Conservation (phyloP, 2,329 filamentous ascomycete species). For the Trichophyton verrucosum region DNA sequence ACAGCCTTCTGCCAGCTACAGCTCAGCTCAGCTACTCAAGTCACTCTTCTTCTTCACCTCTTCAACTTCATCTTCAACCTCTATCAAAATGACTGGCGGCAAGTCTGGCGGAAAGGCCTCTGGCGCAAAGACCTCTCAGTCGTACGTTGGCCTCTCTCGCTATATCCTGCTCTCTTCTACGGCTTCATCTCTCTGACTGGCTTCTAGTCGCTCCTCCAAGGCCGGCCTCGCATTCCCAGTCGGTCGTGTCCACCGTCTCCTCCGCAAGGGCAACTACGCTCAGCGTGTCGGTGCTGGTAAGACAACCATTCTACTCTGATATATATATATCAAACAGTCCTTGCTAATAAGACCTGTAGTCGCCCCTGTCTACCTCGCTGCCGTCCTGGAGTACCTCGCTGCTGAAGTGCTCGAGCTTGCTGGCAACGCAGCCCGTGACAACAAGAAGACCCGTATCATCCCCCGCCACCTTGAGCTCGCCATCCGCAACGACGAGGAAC, state of each 20-base stretch:
- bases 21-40: conserved; percentile 11
- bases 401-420: conserved; percentile 13
- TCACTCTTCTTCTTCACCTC: conserved; percentile 18
- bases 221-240: conserved; percentile 98
- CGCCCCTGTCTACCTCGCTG: conserved; percentile 76
- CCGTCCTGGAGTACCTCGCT: conserved; percentile 12
- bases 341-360: conserved; percentile 26
- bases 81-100: conserved; percentile 97
- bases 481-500: conserved; percentile 97
- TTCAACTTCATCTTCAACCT: conserved; percentile 18
- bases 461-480: conserved; percentile 97
- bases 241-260: conserved; percentile 96
- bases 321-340: not conserved
- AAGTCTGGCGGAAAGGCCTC: conserved; percentile 99
- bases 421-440: conserved; percentile 91
- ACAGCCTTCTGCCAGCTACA: conserved; percentile 7
- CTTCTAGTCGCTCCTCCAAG: conserved; percentile 84
- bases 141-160: conserved; percentile 51
- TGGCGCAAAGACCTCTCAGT: conserved; percentile 98
- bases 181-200: conserved; percentile 29
- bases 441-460: conserved; percentile 99
- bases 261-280: conserved; percentile 98
- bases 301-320: conserved; percentile 13
- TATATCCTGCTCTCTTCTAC: not conserved
- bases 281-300: conserved; percentile 94